Evolutionary conservation across 1,139 yeast species (phyloP).

Genomic region (Taphrina communis): DNA sequence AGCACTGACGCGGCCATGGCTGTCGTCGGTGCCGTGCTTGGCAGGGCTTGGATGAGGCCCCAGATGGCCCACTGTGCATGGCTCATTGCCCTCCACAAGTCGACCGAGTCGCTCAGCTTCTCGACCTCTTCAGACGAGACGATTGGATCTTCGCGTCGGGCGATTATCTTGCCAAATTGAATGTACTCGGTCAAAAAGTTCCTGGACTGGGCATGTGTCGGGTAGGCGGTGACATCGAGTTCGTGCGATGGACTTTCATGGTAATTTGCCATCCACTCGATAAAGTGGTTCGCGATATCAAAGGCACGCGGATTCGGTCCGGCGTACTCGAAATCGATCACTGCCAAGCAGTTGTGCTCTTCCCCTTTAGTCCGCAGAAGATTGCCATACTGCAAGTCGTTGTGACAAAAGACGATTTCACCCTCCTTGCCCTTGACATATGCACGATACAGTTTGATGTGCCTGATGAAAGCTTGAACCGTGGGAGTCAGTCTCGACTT

Average conservation of each 20-base stretch:
- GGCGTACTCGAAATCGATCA: conserved; percentile 93
- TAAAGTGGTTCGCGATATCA: conserved; percentile 85
- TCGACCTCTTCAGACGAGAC: conserved; percentile 62
- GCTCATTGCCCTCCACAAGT: conserved; percentile 81
- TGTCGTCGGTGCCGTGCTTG: background rate
- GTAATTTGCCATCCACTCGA: conserved; percentile 97
- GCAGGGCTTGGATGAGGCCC: conserved; percentile 75
- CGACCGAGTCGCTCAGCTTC: conserved; percentile 65
- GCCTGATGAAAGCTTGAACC: conserved; percentile 55
- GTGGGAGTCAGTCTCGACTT: conserved; percentile 6
- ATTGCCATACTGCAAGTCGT: conserved; percentile 96
- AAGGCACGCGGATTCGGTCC: conserved; percentile 92
- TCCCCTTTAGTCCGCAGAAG: conserved; percentile 57
- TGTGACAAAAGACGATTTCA: conserved; percentile 58
- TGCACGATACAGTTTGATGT: conserved; percentile 60
- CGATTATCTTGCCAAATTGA: conserved; percentile 23
- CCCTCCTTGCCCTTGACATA: conserved; percentile 58
- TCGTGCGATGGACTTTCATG: conserved; percentile 70
- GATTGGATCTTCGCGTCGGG: conserved; percentile 48
- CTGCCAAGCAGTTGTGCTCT: conserved; percentile 80
- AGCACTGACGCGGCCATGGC: background rate
- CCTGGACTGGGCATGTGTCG: conserved; percentile 68
- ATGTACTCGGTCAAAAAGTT: conserved; percentile 55
- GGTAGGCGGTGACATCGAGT: conserved; percentile 65
- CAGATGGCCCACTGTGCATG: conserved; percentile 85